Conservation (phyloP, 2,329 filamentous ascomycete species). For the Fusarium sp. region DNA sequence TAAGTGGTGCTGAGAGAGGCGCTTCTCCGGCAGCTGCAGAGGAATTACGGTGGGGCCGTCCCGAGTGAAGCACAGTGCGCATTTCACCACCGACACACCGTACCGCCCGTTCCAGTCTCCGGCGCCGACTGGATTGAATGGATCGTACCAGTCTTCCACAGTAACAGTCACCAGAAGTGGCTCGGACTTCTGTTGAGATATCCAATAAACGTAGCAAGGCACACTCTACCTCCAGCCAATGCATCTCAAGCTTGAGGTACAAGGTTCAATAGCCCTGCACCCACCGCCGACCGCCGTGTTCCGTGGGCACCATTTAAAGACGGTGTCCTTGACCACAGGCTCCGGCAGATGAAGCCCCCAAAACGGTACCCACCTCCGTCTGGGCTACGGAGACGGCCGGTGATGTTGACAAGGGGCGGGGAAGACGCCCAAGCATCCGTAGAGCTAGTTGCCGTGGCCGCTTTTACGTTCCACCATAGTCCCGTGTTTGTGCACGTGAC, state of each 20-base stretch:
- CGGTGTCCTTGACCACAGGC: slow-evolving; percentile 5
- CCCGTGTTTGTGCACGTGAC: slow-evolving; percentile 3
- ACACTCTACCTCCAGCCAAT: not conserved
- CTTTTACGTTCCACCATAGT: not conserved
- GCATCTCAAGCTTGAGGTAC: too few relatives aligned
- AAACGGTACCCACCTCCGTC: slow-evolving; percentile 37
- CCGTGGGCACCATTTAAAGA: not conserved
- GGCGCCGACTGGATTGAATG: not conserved
- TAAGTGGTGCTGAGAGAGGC: slow-evolving; percentile 18
- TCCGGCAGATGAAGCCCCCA: slow-evolving; percentile 21
- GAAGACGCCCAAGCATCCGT: slow-evolving; percentile 17
- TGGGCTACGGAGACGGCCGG: slow-evolving; percentile 30
- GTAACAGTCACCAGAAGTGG: not conserved
- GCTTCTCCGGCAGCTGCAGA: slow-evolving; percentile 28
- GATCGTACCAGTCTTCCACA: not conserved
- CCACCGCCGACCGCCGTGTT: slow-evolving; percentile 1
- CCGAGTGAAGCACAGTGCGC: slow-evolving; percentile 23
- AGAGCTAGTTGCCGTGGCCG: slow-evolving; percentile 15
- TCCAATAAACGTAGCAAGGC: not conserved
- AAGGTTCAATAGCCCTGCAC: not conserved
- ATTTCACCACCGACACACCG: slow-evolving; percentile 7
- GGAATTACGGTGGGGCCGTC: slow-evolving; percentile 31
- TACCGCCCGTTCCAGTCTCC: slow-evolving; percentile 6
- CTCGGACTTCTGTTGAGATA: not conserved
- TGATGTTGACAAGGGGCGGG: slow-evolving; percentile 27